A percentile compares a stretch with the other conserved stretches of the same genome.
Evolutionary conservation across 2,329 filamentous ascomycete species (phyloP).

Genomic region (Colletotrichum musae): DNA sequence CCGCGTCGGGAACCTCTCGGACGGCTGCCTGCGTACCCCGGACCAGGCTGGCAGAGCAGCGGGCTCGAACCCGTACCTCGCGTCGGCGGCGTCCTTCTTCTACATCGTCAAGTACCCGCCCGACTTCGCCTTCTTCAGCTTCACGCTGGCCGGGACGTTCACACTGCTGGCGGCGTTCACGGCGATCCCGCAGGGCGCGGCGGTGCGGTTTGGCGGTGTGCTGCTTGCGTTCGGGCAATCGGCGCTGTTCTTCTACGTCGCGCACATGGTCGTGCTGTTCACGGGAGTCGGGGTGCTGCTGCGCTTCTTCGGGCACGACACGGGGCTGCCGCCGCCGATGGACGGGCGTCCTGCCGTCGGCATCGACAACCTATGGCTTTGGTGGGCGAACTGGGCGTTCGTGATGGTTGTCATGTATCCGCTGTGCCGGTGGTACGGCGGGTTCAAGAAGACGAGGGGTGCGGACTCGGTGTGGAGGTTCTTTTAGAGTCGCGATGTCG

Average conservation of each 20-base stretch:
- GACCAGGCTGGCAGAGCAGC: slow-evolving; percentile 50
- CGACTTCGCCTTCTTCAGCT: slow-evolving; percentile 61
- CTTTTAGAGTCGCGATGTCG: slow-evolving; percentile 50
- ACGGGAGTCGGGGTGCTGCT: slow-evolving; percentile 45
- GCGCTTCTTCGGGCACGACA: slow-evolving; percentile 52
- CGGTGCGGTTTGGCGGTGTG: slow-evolving; percentile 49
- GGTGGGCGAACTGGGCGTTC: slow-evolving; percentile 54
- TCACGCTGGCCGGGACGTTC: slow-evolving; percentile 56
- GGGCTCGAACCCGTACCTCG: slow-evolving; percentile 57
- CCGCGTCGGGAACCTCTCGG: slow-evolving; percentile 60
- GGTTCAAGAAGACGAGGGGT: slow-evolving; percentile 58
- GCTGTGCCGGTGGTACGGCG: slow-evolving; percentile 57
- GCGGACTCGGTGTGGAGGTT: slow-evolving; percentile 63
- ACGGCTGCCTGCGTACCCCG: slow-evolving; percentile 57
- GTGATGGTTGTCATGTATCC: slow-evolving; percentile 58
- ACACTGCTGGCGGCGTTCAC: slow-evolving; percentile 56
- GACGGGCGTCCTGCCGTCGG: slow-evolving; percentile 47
- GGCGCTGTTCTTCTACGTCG: slow-evolving; percentile 62
- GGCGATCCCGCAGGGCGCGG: slow-evolving; percentile 49
- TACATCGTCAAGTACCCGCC: slow-evolving; percentile 64
- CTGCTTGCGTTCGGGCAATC: slow-evolving; percentile 61
- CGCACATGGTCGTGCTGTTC: slow-evolving; percentile 55
- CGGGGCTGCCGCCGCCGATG: slow-evolving; percentile 45
- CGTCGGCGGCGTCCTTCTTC: slow-evolving; percentile 59
- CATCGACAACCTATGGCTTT: slow-evolving; percentile 55